Base-by-base conservation (phyloP, 108 stramenopile species). In the Chaetoceros tenuissimus region DNA sequence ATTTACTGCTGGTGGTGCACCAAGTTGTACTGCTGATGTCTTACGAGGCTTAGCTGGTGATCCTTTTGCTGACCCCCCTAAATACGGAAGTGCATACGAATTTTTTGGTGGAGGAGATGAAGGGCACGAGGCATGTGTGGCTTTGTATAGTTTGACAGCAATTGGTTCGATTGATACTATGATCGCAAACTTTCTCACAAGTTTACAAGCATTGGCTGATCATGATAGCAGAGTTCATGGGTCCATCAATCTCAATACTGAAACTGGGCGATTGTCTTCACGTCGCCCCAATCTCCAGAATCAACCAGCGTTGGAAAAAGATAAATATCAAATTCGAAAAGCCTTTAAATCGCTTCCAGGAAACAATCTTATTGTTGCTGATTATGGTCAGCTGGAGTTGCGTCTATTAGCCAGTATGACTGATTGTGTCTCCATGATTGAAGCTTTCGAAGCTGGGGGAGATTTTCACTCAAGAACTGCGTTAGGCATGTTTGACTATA, bases 271-370 rank as follows among this genome's bases (percentile, higher is more conserved):
- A 3, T 78, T 99, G 1, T 94, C 92, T 0, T 89, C 96, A 16
- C 81, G 97, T 24, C 73, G 91, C 27, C 99, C 99, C 5, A 99
- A 99, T 55, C 74, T 99, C 51, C 99, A 99, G 73, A 99, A 99
- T 62, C 99, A 99, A 64, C 99, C 99, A 3, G 99, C 99, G 16
- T 79, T 99, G 45, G 97, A 99, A 60, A 99, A 99, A 74, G 96
- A 97, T 62, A 82, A 71, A 25, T 94, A 94, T 69, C 82, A 91
- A 59, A 94, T 95, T 40, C 81, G 96, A 34, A 61, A 95, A 43
- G 97, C 97, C 3, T 98, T 99, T 49, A 62, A 82, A 53, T 79
- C 96, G 13, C 89, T 90, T 45, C 81, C 89, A 0, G 97, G 97
- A 3, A 94, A 96, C 48, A 69, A 64, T 3, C 72, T 99, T 24